Evolutionary conservation across 2,329 filamentous ascomycete genomes (phyloP).

Genomic region (Penicillium sp.): DNA sequence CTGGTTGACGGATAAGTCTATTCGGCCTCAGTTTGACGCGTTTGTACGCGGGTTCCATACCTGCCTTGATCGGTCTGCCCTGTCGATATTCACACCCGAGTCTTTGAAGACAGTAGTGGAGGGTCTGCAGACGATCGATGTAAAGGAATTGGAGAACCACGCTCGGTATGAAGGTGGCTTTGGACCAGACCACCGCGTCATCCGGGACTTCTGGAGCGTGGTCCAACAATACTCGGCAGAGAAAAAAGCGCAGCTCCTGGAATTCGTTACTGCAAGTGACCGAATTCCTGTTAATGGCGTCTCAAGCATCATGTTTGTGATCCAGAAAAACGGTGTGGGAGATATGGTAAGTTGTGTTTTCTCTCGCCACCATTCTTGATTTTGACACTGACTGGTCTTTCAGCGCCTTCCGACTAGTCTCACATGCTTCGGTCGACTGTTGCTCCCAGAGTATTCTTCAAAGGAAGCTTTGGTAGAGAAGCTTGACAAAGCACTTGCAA

Average conservation of each 20-base stretch:
- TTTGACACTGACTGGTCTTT: constrained; percentile 10
- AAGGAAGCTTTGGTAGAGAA: constrained; percentile 71
- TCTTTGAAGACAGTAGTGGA: constrained; percentile 78
- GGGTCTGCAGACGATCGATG: constrained; percentile 77
- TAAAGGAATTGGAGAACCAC: constrained; percentile 68
- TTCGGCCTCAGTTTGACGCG: constrained; percentile 74
- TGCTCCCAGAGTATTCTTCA: constrained; percentile 78
- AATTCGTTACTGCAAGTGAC: constrained; percentile 94
- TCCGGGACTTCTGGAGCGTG: constrained; percentile 82
- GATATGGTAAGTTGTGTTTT: constrained; percentile 42
- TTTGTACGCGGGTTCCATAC: constrained; percentile 79
- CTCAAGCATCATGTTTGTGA: constrained; percentile 75
- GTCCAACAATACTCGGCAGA: constrained; percentile 64
- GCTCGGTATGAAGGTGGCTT: constrained; percentile 80
- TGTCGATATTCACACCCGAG: constrained; percentile 69
- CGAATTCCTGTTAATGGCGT: constrained; percentile 85
- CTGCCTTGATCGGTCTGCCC: constrained; percentile 69
- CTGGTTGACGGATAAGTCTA: constrained; percentile 76
- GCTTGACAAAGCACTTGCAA: constrained; percentile 81
- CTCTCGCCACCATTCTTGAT: background rate
- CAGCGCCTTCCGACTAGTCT: constrained; percentile 75
- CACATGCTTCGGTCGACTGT: constrained; percentile 87
- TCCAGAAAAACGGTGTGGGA: constrained; percentile 74
- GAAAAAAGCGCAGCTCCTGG: constrained; percentile 74
- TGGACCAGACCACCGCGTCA: constrained; percentile 65